Conservation (phyloP, 495 filamentous ascomycete genomes). For the Aspergillus baeticus region DNA sequence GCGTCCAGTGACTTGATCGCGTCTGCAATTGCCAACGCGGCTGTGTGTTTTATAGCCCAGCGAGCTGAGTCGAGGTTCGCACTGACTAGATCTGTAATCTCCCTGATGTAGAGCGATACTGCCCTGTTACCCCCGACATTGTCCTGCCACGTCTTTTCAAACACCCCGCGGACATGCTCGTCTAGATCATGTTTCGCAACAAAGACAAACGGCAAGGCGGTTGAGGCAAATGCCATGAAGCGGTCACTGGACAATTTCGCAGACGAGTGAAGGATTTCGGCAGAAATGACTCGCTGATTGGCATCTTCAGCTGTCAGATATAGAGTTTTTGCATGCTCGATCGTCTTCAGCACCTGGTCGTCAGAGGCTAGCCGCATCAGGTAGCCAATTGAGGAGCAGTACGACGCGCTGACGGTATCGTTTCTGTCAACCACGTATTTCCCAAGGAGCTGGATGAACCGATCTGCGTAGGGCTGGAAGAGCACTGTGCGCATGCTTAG, state of each 20-base stretch:
- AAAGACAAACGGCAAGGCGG: conserved; percentile 82
- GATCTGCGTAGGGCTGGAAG: conserved; percentile 73
- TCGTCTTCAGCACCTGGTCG: conserved; percentile 64
- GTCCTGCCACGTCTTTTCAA: conserved; percentile 82
- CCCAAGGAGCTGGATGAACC: conserved; percentile 72
- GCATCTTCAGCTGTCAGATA: conserved; percentile 83
- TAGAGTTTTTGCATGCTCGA: conserved; percentile 62
- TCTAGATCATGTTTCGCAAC: conserved; percentile 81
- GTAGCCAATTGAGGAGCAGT: conserved; percentile 84
- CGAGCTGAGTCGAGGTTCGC: conserved; percentile 70
- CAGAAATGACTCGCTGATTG: conserved; percentile 66
- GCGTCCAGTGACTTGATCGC: conserved; percentile 60
- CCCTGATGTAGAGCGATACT: conserved; percentile 76
- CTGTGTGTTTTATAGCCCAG: conserved; percentile 88
- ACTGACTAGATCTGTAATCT: conserved; percentile 70
- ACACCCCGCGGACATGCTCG: conserved; percentile 69
- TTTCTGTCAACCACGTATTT: conserved; percentile 86
- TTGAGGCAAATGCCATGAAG: conserved; percentile 72
- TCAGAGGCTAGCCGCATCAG: conserved; percentile 72
- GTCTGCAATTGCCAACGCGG: conserved; percentile 75
- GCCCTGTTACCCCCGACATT: conserved; percentile 82
- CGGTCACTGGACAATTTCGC: conserved; percentile 87
- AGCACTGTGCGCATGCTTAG: conserved; percentile 72
- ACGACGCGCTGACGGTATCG: conserved; percentile 82
- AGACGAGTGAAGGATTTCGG: conserved; percentile 73